A percentile compares a stretch with the other conserved stretches of the same genome.
phyloP scores from a whole-genome alignment of 2,329 filamentous ascomycete species.

The Chalaropsis ovoidea region DNA sequence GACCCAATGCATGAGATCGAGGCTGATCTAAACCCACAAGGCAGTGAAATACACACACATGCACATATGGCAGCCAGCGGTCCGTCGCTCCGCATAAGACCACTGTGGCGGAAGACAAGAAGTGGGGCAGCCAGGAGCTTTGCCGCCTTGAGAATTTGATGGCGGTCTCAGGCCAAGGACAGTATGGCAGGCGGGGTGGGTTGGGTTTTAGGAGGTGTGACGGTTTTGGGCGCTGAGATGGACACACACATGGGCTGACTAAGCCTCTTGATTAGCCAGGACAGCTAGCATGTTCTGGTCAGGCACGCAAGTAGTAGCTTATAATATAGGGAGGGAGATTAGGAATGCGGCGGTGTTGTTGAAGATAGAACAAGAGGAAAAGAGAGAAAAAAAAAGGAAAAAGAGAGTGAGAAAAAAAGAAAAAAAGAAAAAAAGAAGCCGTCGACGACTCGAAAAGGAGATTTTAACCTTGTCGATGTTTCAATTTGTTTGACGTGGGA shows the following conservation, averaged over 20 bases:
- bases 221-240: not conserved
- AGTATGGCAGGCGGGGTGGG: not conserved
- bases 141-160: not conserved
- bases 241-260: not conserved
- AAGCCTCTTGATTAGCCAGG: not conserved
- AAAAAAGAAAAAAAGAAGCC: not conserved
- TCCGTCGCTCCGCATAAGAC: not conserved
- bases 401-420: not conserved
- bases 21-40: conserved; percentile 2
- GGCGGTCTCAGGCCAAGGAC: not conserved
- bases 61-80: conserved; percentile 9
- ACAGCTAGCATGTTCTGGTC: not conserved
- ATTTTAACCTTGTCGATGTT: no score
- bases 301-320: not conserved
- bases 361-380: no score
- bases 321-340: not conserved
- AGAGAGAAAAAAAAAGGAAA: not conserved
- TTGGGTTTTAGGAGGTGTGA: not conserved
- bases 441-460: not conserved
- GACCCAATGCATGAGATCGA: conserved; percentile 6
- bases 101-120: conserved; percentile 10
- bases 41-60: conserved; percentile 1
- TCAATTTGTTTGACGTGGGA: no score
- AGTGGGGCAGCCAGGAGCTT: not conserved
- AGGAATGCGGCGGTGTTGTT: no score